Evolutionary conservation across 148 eudicot genomes (phyloP), one percentile per base, ranked within the genome.

Genomic region (Simmondsia chinensis): DNA sequence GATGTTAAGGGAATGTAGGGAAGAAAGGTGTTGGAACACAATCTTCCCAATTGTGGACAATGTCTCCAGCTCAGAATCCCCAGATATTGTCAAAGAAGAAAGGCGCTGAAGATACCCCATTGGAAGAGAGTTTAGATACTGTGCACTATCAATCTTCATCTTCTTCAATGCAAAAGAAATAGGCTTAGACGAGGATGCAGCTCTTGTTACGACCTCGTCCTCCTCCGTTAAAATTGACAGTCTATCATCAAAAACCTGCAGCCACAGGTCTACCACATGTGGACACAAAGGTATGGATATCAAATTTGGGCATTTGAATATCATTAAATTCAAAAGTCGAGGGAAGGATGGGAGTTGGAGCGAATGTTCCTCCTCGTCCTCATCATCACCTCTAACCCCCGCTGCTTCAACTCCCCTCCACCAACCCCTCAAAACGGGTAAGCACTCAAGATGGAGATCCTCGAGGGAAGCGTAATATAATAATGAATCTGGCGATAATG

Each of bases 401-500:
- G n/a, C 47, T 16, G 1, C 38, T 0, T 4, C 19, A 22, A 4
- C 23, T 22, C 14, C 40, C 19, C 39, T 15, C 58, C 63, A 50
- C 69, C 69, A 64, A 4, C 48, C 53, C 46, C 44, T 45, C 52
- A 64, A 23, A 19, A 30, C 57, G 6, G 8, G 21, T 15, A 50
- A n/a, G 9, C 10, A 5, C 5, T 5, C 0, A 13, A 57, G 15
- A 0, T 1, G 11, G 6, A 64, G 31, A 2, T 3, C 3, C 46
- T 47, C 17, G 25, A 62, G 60, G 30, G 67, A 62, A 0, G 60
- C 48, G 24, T 46, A 62, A 60, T 53, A 61, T 7, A 5, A 13
- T 2, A 12, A 12, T n/a, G n/a, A 7, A 11, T 19, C 33, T 20
- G 42, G 6, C 19, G 37, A 25, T 5, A 4, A 12, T 20, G 27